A percentile compares a stretch with the other conserved stretches of the same genome.
Conservation (phyloP, 164 flowering plant genomes). For the Protea cynaroides region DNA sequence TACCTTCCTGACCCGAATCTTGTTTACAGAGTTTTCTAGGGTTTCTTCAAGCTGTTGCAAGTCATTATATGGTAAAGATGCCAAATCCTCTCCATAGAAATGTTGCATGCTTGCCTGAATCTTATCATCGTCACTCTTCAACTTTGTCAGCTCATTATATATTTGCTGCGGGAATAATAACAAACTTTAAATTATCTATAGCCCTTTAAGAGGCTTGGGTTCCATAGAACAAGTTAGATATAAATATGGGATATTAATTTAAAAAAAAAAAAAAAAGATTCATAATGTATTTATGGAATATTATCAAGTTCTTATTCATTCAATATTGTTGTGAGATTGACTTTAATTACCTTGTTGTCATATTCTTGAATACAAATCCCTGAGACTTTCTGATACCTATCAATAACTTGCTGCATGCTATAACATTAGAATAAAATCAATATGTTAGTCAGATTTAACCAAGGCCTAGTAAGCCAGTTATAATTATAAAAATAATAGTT, state of each 20-base stretch:
- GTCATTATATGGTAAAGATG: slow-evolving; percentile 21
- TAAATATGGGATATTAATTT: no score
- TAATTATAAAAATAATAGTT: no score
- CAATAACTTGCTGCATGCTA: slow-evolving; percentile 39
- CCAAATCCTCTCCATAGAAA: slow-evolving; percentile 31
- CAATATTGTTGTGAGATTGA: no score
- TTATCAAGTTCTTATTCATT: no score
- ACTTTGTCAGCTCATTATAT: slow-evolving; percentile 26
- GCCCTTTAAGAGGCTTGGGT: no score
- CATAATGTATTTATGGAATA: no score
- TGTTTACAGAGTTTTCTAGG: slow-evolving; percentile 29
- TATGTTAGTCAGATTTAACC: no score
- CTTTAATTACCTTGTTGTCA: no score
- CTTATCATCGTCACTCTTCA: slow-evolving; percentile 32
- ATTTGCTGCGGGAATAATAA: slow-evolving; percentile 18
- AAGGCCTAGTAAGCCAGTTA: no score
- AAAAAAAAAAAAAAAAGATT: no score
- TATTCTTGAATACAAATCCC: slow-evolving; percentile 26
- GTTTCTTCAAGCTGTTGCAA: slow-evolving; percentile 33
- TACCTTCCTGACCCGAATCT: slow-evolving; percentile 45
- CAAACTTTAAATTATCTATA: slow-evolving; percentile 9
- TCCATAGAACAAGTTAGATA: background rate
- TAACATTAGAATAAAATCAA: background rate
- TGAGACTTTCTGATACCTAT: slow-evolving; percentile 23
- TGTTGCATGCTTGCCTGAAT: slow-evolving; percentile 34